Conservation (phyloP, 352 stramenopile species). For the Pythium folliculosum region DNA sequence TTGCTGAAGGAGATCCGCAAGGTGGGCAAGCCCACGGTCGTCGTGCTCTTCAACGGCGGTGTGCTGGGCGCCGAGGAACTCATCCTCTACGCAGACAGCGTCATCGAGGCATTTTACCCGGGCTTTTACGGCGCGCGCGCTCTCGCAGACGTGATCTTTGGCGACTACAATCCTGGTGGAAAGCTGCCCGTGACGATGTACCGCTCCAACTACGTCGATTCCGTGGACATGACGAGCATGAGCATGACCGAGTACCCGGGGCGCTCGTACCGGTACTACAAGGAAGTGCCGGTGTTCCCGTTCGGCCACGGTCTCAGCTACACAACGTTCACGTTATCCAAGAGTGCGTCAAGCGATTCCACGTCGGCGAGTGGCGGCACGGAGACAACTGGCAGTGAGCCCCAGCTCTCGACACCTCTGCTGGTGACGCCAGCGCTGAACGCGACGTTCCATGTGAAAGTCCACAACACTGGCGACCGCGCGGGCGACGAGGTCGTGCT, state of each 20-base stretch:
- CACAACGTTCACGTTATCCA: slow-evolving; percentile 69
- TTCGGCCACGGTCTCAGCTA: slow-evolving; percentile 93
- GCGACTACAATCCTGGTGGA: slow-evolving; percentile 72
- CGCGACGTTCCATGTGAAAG: slow-evolving; percentile 48
- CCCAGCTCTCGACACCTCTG: slow-evolving; percentile 15
- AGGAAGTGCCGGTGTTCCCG: slow-evolving; percentile 83
- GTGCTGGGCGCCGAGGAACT: slow-evolving; percentile 79
- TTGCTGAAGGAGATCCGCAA: slow-evolving; percentile 68
- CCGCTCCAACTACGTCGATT: slow-evolving; percentile 70
- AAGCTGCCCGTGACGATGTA: slow-evolving; percentile 91
- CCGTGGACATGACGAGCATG: slow-evolving; percentile 87
- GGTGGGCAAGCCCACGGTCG: slow-evolving; percentile 65
- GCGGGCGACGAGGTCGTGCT: slow-evolving; percentile 77
- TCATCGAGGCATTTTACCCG: slow-evolving; percentile 84
- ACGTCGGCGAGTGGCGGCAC: background rate
- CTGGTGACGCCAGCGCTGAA: slow-evolving; percentile 40
- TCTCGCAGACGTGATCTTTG: slow-evolving; percentile 84
- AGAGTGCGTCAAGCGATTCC: slow-evolving; percentile 7
- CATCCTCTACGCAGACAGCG: slow-evolving; percentile 54
- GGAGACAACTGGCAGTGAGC: background rate
- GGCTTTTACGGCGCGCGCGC: slow-evolving; percentile 83
- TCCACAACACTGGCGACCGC: slow-evolving; percentile 59
- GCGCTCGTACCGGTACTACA: slow-evolving; percentile 92
- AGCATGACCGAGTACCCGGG: slow-evolving; percentile 89
- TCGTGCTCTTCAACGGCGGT: slow-evolving; percentile 89